A percentile compares a stretch with the other conserved stretches of the same genome.
These are phyloP conservation scores for Xylariaceae sp. DNA, from an alignment of 2,329 filamentous ascomycete species.

Conservation along the genomic window DNA sequence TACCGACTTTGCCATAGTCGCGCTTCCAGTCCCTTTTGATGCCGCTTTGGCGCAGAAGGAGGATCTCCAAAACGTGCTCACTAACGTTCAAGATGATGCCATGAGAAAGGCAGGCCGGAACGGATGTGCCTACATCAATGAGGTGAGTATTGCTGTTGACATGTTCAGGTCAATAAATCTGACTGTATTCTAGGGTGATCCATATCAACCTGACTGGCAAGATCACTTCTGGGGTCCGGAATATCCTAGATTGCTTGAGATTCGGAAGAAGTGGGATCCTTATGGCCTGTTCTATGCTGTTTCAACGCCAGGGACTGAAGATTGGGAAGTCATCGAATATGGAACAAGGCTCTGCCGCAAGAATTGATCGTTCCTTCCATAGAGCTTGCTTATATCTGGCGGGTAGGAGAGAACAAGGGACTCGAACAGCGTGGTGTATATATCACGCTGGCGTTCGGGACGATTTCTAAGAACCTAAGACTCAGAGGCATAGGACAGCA, in stretches of 20 bases:
- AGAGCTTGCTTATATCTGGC: too few species aligned
- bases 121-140: slow-evolving; percentile 50
- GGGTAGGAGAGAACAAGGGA: not conserved
- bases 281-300: slow-evolving; percentile 33
- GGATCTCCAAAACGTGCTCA: slow-evolving; percentile 44
- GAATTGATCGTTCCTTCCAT: not conserved
- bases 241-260: slow-evolving; percentile 31
- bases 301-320: slow-evolving; percentile 31
- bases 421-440: not conserved
- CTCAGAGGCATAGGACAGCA: too few species aligned
- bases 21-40: slow-evolving; percentile 38
- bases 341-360: slow-evolving; percentile 32
- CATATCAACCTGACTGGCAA: slow-evolving; percentile 37
- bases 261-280: slow-evolving; percentile 37
- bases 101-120: slow-evolving; percentile 42
- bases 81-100: slow-evolving; percentile 40
- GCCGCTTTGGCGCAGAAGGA: slow-evolving; percentile 47
- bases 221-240: slow-evolving; percentile 33
- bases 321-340: slow-evolving; percentile 37
- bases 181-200: slow-evolving; percentile 34
- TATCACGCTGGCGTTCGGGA: too few species aligned
- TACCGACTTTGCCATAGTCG: slow-evolving; percentile 41
- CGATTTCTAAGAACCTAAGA: too few species aligned
- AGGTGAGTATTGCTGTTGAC: slow-evolving; percentile 31
- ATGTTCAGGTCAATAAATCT: not conserved